Base-by-base conservation (phyloP, 106 monocot genomes). In the Platanthera zijinensis region DNA sequence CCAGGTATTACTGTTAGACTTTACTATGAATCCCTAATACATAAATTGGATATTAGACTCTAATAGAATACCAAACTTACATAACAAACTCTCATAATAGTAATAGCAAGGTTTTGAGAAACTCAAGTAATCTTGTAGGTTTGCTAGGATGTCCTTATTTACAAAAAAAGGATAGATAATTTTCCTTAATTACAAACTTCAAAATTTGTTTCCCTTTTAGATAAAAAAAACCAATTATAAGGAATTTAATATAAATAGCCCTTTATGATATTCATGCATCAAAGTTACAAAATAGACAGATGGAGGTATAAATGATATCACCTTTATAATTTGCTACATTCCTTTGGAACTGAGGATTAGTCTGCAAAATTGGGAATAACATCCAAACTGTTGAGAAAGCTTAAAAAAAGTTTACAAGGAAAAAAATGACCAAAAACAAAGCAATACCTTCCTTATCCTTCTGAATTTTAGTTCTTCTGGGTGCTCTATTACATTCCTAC, bases 401-500 rank as follows among this genome's bases (percentile, higher is more conserved):
- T 11, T 66, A 30, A 11, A 4, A 66, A 10, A 59, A 30, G 25
- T 5, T 66, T 6, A 66, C 3, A 30, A 3, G 39, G 39, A 39
- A 12, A 66, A 66, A 66, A 30, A 25, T 39, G 10, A 1, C 66
- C 30, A 66, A 3, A 0, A 39, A 66, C 25, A 32, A 39, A 32
- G 10, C 6, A 50, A 45, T 76, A 94, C 97, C 90, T 94, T 99
- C 11, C 91, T 77, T 48, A 94, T 71, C 78, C 81, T 91, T 78
- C 84, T 83, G 75, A 88, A 99, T 69, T 92, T 99, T 15, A 68
- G 15, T 12, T 99, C 88, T 56, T 82, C 63, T 57, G 94, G 97
- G 57, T 94, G 87, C 51, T 94, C 89, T 25, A 99, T 88, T 69
- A 94, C 88, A 83, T 99, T 99, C 91, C 91, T 95, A 71, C 11